These are phyloP conservation scores for Camelina laxa DNA, from an alignment of 345 rosid genomes.

Conservation along the genomic window DNA sequence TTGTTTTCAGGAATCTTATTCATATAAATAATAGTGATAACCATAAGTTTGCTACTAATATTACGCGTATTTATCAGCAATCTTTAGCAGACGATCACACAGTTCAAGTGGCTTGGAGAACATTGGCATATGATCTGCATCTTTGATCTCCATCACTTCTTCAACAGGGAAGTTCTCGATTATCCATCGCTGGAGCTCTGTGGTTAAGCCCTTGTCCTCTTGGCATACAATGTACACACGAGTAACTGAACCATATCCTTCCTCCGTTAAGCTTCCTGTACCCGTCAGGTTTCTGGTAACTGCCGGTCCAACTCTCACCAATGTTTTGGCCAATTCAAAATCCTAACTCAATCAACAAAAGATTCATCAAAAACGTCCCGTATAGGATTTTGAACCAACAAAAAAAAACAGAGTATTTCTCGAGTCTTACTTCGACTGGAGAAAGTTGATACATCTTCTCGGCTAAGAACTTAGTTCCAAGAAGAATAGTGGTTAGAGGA, in stretches of 20 bases:
- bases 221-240: constrained; percentile 44
- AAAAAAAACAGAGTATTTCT: background rate
- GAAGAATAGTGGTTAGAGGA: constrained; percentile 15
- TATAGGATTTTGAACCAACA: background rate
- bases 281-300: constrained; percentile 38
- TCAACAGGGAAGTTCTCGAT: constrained; percentile 39
- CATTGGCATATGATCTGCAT: constrained; percentile 57
- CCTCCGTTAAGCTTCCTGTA: constrained; percentile 35
- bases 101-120: constrained; percentile 49
- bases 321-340: constrained; percentile 47
- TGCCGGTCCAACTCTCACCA: constrained; percentile 44
- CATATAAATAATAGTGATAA: constrained; percentile 5
- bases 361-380: background rate
- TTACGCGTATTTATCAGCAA: constrained; percentile 32
- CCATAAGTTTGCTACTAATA: background rate
- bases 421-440: constrained; percentile 33
- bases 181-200: constrained; percentile 46
- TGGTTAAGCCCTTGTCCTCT: constrained; percentile 35
- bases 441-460: constrained; percentile 34
- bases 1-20: constrained; percentile 19
- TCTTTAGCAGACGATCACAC: constrained; percentile 28
- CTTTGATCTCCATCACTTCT: constrained; percentile 49
- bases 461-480: constrained; percentile 26
- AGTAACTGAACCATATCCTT: constrained; percentile 43
- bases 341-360: constrained; percentile 33